Conservation (phyloP, 805 yeast species). For the Monosporozyma aerobia region DNA sequence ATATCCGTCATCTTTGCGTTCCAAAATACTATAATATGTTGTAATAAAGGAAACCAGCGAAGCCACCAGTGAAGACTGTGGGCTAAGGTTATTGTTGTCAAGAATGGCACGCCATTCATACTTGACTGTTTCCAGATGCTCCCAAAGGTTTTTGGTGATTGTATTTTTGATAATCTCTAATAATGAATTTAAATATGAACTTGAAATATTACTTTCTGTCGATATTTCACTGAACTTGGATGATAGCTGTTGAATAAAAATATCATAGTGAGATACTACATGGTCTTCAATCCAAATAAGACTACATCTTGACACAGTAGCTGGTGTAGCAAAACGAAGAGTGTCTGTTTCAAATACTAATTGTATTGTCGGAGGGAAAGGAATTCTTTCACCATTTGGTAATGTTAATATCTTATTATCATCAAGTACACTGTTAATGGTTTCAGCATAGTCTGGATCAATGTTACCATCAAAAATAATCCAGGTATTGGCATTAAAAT, state of each 20-base stretch:
- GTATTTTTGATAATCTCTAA: neutral
- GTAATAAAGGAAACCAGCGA: neutral
- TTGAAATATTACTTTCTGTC: neutral
- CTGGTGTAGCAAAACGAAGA: slow-evolving; percentile 67
- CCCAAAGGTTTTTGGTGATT: neutral
- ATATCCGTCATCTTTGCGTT: neutral
- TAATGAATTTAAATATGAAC: neutral
- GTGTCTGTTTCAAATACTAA: slow-evolving; percentile 70
- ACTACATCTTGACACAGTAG: slow-evolving; percentile 89
- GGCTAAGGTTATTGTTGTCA: too few species aligned
- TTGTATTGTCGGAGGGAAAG: slow-evolving; percentile 52
- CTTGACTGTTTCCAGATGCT: neutral
- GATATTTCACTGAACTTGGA: neutral
- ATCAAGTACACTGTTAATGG: slow-evolving; percentile 81
- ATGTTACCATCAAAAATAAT: slow-evolving; percentile 85
- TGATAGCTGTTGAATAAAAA: neutral
- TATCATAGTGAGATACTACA: neutral
- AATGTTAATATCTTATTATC: slow-evolving; percentile 75
- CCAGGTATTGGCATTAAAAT: slow-evolving; percentile 55
- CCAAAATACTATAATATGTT: neutral
- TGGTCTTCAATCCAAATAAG: slow-evolving; percentile 57
- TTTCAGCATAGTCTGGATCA: slow-evolving; percentile 92
- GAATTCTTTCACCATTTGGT: slow-evolving; percentile 81
- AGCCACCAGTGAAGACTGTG: neutral
- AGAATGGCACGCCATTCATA: neutral